Conservation (phyloP, 2,329 filamentous ascomycete genomes). For the Nothopassalora personata region DNA sequence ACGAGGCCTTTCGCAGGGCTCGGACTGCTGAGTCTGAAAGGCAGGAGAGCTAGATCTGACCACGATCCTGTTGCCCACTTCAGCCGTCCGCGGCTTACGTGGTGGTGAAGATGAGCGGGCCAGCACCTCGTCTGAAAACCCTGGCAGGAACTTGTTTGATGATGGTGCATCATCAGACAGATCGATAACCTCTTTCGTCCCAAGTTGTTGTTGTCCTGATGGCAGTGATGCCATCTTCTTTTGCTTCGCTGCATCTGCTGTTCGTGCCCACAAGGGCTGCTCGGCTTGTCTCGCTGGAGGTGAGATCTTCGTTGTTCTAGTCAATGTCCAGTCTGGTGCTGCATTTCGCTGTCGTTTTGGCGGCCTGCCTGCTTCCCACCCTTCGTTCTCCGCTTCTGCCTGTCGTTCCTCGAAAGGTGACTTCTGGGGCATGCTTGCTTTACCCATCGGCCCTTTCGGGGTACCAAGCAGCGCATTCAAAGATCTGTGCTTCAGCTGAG, state of each 20-base stretch:
- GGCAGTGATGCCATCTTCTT: slow-evolving; percentile 14
- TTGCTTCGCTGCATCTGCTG: slow-evolving; percentile 23
- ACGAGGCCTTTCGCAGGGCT: not conserved
- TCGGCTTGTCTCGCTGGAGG: slow-evolving; percentile 11
- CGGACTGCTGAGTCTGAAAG: slow-evolving; percentile 21
- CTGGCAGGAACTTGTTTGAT: slow-evolving; percentile 21
- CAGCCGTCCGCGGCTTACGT: slow-evolving; percentile 1
- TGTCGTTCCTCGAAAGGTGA: slow-evolving; percentile 62
- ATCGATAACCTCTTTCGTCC: slow-evolving; percentile 31
- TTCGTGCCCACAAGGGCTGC: slow-evolving; percentile 24
- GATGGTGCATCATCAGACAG: slow-evolving; percentile 34
- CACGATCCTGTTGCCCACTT: slow-evolving; percentile 17
- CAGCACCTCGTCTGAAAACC: slow-evolving; percentile 25
- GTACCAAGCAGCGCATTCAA: slow-evolving; percentile 61
- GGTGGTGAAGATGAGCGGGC: slow-evolving; percentile 20
- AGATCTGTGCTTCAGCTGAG: slow-evolving; percentile 51
- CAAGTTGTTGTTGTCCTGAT: slow-evolving; percentile 20
- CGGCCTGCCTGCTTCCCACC: slow-evolving; percentile 31
- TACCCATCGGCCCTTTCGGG: slow-evolving; percentile 58
- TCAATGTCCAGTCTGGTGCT: slow-evolving; percentile 18
- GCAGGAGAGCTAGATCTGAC: slow-evolving; percentile 28
- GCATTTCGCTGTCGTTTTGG: slow-evolving; percentile 38
- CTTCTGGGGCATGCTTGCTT: slow-evolving; percentile 51
- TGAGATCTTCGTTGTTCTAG: slow-evolving; percentile 12
- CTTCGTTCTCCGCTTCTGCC: slow-evolving; percentile 28